Base-by-base conservation (phyloP, 179 eudicot genomes). In the Silene coronaria region DNA sequence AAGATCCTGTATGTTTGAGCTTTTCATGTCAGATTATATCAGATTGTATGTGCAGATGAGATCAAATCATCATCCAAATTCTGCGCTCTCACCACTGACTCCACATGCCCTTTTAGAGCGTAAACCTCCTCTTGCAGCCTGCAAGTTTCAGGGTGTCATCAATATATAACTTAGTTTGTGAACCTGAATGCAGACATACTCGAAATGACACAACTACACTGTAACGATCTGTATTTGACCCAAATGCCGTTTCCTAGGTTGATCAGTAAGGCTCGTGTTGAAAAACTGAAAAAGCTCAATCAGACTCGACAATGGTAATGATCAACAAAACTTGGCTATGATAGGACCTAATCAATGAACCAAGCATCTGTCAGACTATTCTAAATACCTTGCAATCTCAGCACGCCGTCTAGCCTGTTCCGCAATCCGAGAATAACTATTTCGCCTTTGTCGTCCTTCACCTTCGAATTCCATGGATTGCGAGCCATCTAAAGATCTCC, bases 351-450 rank as follows among this genome's bases (percentile, higher is more conserved):
- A n/a, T 10, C 2, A 59, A 24, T 17, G 6, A 24, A 27, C 19
- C 27, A 72, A 62, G 42, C 24, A 30, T 24, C 22, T 34, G 38
- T 10, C 22, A 48, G 53, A 69, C 77, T 67, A 46, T 48, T 17
- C 7, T 21, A 28, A 3, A 22, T 70, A 87, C 91, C 92, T 88
- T 30, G 91, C 94, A 24, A 89, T 84, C 80, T 89, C 95, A 75
- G 95, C 95, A 64, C 91, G 89, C 14, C 86, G 82, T 73, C 73
- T 84, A 76, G 91, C 91, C 77, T 87, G 89, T 77, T 90, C 90
- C 66, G 90, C 95, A 76, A 90, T 85, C 42, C 82, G 63, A 75
- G 87, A 79, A 77, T 79, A 76, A 67, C 76, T 75, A 58, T 76
- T 80, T 30, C 81, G 57, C 67, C 57, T 67, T 62, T 38, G 70